Evolutionary conservation across 441 rosid genomes (phyloP).

Genomic region (Theobroma grandiflorum): DNA sequence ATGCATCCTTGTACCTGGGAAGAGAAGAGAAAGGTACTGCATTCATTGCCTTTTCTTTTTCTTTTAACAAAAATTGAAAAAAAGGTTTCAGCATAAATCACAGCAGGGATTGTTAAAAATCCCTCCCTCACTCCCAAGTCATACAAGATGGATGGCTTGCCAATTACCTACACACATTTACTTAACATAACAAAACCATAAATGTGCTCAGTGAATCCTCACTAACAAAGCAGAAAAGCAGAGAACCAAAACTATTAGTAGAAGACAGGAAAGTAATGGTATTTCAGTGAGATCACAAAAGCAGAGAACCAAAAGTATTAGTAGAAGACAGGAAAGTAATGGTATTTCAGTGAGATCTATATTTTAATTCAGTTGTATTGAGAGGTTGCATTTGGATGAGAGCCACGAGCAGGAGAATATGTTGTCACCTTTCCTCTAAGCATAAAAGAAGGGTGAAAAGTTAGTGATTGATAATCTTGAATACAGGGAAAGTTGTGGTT

Average conservation of each 20-base stretch:
- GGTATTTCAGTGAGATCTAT: background rate
- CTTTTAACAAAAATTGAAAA: background rate
- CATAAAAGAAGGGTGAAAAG: conserved; percentile 5
- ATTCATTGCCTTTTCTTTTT: background rate
- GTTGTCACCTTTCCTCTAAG: conserved; percentile 7
- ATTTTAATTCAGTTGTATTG: background rate
- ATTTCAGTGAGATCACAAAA: background rate
- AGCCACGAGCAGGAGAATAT: background rate
- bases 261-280: background rate
- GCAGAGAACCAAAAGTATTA: background rate
- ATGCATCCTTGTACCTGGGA: conserved; percentile 91
- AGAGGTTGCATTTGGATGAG: background rate
- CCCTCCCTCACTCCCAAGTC: background rate
- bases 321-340: background rate
- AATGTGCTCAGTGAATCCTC: conserved; percentile 14
- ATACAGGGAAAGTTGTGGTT: background rate
- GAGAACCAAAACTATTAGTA: background rate
- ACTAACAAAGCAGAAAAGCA: background rate
- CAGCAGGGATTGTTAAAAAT: background rate
- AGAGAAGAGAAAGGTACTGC: conserved; percentile 21
- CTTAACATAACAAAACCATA: conserved; percentile 13
- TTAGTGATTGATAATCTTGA: conserved; percentile 5
- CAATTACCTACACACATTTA: conserved; percentile 19
- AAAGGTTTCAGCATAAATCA: background rate
- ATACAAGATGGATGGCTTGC: background rate